Percentiles rank a stretch among this genome's conserved stretches.
Conservation (phyloP, 805 yeast genomes). For the Metschnikowia kofuensis region DNA sequence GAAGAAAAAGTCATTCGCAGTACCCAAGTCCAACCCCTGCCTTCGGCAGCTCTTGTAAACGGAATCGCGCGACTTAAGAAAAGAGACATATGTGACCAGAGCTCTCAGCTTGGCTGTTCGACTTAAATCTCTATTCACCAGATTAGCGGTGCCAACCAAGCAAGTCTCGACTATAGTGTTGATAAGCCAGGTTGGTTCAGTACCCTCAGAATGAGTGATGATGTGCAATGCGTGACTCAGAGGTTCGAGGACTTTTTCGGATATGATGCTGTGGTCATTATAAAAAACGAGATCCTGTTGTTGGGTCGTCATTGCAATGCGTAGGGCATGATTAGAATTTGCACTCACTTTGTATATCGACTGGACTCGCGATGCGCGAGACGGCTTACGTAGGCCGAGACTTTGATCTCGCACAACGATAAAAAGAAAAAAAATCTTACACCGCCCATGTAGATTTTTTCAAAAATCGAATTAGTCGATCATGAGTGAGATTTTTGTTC, state of each 20-base stretch:
- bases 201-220: slow-evolving; percentile 42
- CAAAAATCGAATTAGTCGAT: too few relatives aligned
- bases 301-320: slow-evolving; percentile 29
- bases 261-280: slow-evolving; percentile 47
- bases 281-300: slow-evolving; percentile 59
- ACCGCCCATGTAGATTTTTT: too few relatives aligned
- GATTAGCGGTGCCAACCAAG: slow-evolving; percentile 45
- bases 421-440: too few relatives aligned
- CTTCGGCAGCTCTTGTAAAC: slow-evolving; percentile 35
- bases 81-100: slow-evolving; percentile 37
- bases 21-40: slow-evolving; percentile 36
- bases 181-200: slow-evolving; percentile 63
- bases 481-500: too few relatives aligned
- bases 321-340: too few relatives aligned
- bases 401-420: background rate
- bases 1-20: slow-evolving; percentile 27
- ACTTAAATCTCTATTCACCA: slow-evolving; percentile 32
- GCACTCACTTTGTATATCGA: background rate
- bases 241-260: slow-evolving; percentile 22
- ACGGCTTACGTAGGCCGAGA: background rate
- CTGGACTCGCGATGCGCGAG: background rate
- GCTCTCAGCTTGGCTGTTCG: slow-evolving; percentile 16
- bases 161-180: slow-evolving; percentile 53
- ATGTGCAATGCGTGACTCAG: slow-evolving; percentile 20
- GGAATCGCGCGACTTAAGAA: slow-evolving; percentile 29